These are phyloP conservation scores for Ceratocystis diversiconidia DNA, from an alignment of 2,329 filamentous ascomycete species.

Conservation along the genomic window DNA sequence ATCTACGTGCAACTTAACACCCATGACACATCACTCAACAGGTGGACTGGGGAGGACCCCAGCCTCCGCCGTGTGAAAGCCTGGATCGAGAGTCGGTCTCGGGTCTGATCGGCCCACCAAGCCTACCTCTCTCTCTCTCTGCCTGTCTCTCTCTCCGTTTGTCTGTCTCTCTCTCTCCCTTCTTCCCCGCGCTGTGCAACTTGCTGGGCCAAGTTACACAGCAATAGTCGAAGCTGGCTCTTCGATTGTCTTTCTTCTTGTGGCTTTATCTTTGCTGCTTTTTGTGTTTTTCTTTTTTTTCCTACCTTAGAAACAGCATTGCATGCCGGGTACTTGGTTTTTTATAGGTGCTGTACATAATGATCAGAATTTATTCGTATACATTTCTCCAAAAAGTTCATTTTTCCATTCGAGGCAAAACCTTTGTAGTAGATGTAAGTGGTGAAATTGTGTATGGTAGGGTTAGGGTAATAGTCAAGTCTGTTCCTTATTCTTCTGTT, in stretches of 20 bases:
- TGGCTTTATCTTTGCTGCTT: neutral
- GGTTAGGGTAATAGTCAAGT: too few species aligned
- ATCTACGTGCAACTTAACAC: constrained; percentile 42
- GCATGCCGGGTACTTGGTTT: neutral
- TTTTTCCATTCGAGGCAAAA: too few species aligned
- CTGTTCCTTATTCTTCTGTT: too few species aligned
- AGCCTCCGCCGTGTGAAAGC: constrained; percentile 41
- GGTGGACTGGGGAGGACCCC: constrained; percentile 50
- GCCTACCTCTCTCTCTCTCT: too few species aligned
- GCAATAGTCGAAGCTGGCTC: neutral
- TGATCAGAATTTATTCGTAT: neutral
- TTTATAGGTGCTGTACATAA: neutral
- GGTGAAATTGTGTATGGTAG: too few species aligned
- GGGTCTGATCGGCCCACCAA: constrained; percentile 4
- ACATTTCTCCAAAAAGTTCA: too few species aligned
- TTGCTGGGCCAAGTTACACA: constrained; percentile 6
- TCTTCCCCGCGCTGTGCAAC: neutral
- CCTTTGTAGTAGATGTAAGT: too few species aligned
- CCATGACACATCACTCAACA: constrained; percentile 40
- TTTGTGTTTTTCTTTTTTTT: constrained; percentile 6
- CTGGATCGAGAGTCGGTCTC: constrained; percentile 38
- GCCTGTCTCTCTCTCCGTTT: neutral
- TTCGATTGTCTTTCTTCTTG: neutral
- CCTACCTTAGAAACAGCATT: constrained; percentile 8
- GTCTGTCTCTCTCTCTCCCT: neutral